A percentile compares a stretch with the other conserved stretches of the same genome.
Evolutionary conservation across 1,284 basidiomycete species (phyloP).

Genomic region (Moniliella sp.): DNA sequence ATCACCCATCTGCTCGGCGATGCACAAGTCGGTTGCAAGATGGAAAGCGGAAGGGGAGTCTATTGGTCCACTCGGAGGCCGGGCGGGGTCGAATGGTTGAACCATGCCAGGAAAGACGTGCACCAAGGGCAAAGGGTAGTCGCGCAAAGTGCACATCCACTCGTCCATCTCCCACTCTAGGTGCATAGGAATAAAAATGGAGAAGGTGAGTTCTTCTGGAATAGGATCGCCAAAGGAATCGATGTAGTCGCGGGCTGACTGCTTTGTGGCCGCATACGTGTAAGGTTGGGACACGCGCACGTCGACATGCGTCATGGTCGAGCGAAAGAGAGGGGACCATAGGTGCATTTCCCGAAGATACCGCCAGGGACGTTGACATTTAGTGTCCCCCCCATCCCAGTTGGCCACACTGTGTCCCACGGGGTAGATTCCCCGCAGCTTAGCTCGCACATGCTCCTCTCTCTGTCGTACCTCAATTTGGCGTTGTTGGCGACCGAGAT

Average conservation of each 20-base stretch:
- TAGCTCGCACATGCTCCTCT: too few species aligned
- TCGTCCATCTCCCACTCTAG: constrained; percentile 50
- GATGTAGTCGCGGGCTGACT: constrained; percentile 48
- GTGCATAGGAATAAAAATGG: constrained; percentile 63
- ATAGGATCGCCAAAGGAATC: constrained; percentile 49
- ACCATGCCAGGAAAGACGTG: constrained; percentile 36
- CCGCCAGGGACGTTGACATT: too few species aligned
- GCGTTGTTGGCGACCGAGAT: too few species aligned
- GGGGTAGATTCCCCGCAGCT: too few species aligned
- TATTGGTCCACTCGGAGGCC: constrained; percentile 6
- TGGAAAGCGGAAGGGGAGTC: constrained; percentile 12
- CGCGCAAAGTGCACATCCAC: constrained; percentile 49
- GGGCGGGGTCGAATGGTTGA: too few species aligned
- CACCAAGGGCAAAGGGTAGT: constrained; percentile 44
- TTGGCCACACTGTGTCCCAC: too few species aligned
- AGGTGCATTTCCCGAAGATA: not conserved
- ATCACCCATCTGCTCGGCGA: constrained; percentile 69
- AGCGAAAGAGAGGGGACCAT: constrained; percentile 49
- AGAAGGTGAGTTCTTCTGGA: constrained; percentile 49
- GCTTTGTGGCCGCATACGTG: constrained; percentile 43
- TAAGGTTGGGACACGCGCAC: constrained; percentile 46
- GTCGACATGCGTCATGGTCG: constrained; percentile 44
- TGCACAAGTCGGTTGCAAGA: constrained; percentile 59
- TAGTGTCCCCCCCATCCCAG: too few species aligned
- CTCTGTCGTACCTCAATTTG: too few species aligned